These are phyloP conservation scores for Diaporthe sp. DNA, from an alignment of 2,329 filamentous ascomycete genomes.

Conservation along the genomic window DNA sequence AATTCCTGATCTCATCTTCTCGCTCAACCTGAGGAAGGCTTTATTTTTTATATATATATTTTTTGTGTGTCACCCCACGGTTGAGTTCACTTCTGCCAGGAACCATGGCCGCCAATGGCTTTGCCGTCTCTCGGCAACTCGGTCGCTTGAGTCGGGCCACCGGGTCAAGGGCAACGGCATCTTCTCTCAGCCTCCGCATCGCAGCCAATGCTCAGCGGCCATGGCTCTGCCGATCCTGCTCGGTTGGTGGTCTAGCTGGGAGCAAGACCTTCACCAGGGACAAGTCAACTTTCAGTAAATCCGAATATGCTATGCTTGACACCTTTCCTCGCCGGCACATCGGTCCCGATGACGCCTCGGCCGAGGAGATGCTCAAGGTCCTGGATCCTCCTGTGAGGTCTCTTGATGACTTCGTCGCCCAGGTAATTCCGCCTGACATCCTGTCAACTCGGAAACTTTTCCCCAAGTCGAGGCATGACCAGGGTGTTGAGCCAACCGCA, in stretches of 20 bases:
- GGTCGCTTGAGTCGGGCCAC: constrained; percentile 30
- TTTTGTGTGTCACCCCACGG: background rate
- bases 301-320: constrained; percentile 56
- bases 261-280: constrained; percentile 35
- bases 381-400: constrained; percentile 79
- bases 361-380: constrained; percentile 81
- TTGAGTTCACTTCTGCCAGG: background rate
- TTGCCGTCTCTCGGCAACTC: constrained; percentile 37
- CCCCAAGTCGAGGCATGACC: constrained; percentile 53
- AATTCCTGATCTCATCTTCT: background rate
- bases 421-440: constrained; percentile 86
- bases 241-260: constrained; percentile 24
- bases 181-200: constrained; percentile 30
- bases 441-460: constrained; percentile 75
- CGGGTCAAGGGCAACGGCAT: constrained; percentile 23
- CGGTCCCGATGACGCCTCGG: constrained; percentile 78
- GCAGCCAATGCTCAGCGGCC: constrained; percentile 34
- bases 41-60: background rate
- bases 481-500: constrained; percentile 49
- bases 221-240: constrained; percentile 34
- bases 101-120: constrained; percentile 35
- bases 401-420: constrained; percentile 84
- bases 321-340: constrained; percentile 87
- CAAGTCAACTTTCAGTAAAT: constrained; percentile 35
- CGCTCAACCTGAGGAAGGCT: background rate